Conservation (phyloP, 495 filamentous ascomycete species). For the Sporormia fimetaria region DNA sequence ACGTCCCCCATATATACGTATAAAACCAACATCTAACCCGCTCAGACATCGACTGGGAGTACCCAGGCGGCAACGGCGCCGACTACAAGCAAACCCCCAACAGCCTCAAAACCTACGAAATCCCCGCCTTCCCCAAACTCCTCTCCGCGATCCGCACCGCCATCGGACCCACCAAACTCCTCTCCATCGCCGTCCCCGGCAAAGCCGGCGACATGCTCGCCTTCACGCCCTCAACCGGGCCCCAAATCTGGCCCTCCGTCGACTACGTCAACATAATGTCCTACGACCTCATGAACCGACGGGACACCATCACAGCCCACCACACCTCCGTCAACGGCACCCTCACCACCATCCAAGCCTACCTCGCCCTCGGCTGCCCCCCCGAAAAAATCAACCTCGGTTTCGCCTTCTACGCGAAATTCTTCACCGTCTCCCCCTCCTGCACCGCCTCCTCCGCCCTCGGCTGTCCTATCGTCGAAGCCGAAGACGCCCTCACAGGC, state of each 20-base stretch:
- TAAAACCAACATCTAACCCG: background rate
- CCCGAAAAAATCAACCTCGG: slow-evolving; percentile 56
- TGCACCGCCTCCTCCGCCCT: slow-evolving; percentile 40
- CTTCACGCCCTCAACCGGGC: slow-evolving; percentile 52
- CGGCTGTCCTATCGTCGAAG: slow-evolving; percentile 49
- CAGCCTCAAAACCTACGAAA: slow-evolving; percentile 46
- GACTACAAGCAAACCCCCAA: slow-evolving; percentile 65
- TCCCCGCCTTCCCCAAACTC: slow-evolving; percentile 52
- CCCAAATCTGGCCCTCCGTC: slow-evolving; percentile 50
- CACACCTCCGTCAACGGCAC: slow-evolving; percentile 50
- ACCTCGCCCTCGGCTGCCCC: slow-evolving; percentile 46
- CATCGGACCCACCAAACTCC: slow-evolving; percentile 47
- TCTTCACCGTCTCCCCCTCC: slow-evolving; percentile 49
- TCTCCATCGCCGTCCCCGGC: slow-evolving; percentile 63
- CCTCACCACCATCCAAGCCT: slow-evolving; percentile 46
- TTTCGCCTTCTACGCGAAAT: slow-evolving; percentile 65
- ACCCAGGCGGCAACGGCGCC: slow-evolving; percentile 66
- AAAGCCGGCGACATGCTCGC: slow-evolving; percentile 60
- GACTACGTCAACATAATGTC: slow-evolving; percentile 69
- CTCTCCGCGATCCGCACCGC: slow-evolving; percentile 48
- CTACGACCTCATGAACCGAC: slow-evolving; percentile 69
- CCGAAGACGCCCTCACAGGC: slow-evolving; percentile 56
- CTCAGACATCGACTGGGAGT: slow-evolving; percentile 71
- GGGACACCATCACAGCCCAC: slow-evolving; percentile 55
- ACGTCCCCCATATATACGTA: background rate